phyloP scores from a whole-genome alignment of 306 rosid genomes.

The Cicer bijugum region DNA sequence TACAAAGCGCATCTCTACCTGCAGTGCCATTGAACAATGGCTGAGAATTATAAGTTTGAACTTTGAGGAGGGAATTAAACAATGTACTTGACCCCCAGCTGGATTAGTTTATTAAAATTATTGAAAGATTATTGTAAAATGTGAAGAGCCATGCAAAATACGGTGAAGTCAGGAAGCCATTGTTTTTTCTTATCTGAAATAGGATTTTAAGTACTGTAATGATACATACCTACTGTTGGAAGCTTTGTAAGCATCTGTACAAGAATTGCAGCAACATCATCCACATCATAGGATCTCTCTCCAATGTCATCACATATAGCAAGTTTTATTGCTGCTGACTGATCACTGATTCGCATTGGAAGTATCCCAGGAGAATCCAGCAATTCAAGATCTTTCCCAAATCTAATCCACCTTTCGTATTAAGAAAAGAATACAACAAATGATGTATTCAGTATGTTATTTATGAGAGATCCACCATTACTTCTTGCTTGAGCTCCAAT shows the following conservation, averaged over 20 bases:
- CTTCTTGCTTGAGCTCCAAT: conserved; percentile 40
- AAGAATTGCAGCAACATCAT: conserved; percentile 87
- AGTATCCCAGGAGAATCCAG: conserved; percentile 94
- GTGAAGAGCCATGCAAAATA: background rate
- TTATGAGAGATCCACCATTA: conserved; percentile 19
- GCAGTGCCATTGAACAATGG: conserved; percentile 43
- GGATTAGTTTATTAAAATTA: background rate
- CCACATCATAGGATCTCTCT: conserved; percentile 78
- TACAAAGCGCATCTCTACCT: conserved; percentile 67
- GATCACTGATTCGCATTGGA: conserved; percentile 95
- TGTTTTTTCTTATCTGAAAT: conserved; percentile 17
- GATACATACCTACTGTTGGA: conserved; percentile 71
- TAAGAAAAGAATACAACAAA: conserved; percentile 25
- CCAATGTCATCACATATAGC: conserved; percentile 98
- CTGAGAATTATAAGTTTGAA: background rate
- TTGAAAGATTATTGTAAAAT: background rate
- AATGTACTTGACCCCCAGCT: conserved; percentile 21
- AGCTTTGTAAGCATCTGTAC: conserved; percentile 85
- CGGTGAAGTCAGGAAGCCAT: background rate
- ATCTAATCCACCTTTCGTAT: conserved; percentile 83
- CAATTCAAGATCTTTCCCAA: conserved; percentile 89
- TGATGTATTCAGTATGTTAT: conserved; percentile 2
- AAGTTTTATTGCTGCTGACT: conserved; percentile 93
- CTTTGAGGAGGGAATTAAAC: background rate
- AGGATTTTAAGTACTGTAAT: conserved; percentile 27